These are phyloP conservation scores for Ganoderma resinaceum DNA, from an alignment of 1,284 basidiomycete genomes.

Conservation along the genomic window DNA sequence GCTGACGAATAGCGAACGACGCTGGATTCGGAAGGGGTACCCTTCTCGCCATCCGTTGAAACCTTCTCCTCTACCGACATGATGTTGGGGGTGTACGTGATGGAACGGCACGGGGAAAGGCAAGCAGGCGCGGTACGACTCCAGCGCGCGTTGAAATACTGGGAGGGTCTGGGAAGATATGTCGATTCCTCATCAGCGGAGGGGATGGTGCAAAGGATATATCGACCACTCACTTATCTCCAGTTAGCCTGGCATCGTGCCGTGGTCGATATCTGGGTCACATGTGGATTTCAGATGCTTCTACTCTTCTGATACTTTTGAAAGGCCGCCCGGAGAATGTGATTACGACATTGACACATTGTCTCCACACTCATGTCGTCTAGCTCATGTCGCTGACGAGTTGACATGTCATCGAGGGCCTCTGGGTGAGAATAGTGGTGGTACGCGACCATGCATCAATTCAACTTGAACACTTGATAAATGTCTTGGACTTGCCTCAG, in stretches of 20 bases:
- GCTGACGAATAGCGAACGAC: neutral
- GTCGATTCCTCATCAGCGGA: neutral
- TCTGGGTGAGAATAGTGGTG: neutral
- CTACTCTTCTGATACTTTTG: neutral
- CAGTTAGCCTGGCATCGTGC: neutral
- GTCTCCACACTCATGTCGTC: neutral
- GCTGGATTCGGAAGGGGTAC: neutral
- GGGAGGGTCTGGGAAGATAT: neutral
- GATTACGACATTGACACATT: neutral
- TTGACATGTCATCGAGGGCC: neutral
- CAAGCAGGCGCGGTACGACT: neutral
- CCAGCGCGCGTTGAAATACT: neutral
- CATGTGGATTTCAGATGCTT: neutral
- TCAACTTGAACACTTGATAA: neutral
- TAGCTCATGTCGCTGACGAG: neutral
- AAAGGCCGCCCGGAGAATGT: neutral
- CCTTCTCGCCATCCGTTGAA: neutral
- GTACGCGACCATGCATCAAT: too few species aligned
- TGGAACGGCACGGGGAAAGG: neutral
- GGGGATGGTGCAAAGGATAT: neutral
- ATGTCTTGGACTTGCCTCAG: neutral
- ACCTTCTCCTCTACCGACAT: slow-evolving; percentile 1
- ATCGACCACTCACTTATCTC: neutral
- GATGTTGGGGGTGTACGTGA: neutral
- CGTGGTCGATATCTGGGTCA: neutral